Evolutionary conservation across 2,329 filamentous ascomycete genomes (phyloP), one percentile per base, ranked within the genome.

Genomic region (Aspergillus fumigatiaffinis): DNA sequence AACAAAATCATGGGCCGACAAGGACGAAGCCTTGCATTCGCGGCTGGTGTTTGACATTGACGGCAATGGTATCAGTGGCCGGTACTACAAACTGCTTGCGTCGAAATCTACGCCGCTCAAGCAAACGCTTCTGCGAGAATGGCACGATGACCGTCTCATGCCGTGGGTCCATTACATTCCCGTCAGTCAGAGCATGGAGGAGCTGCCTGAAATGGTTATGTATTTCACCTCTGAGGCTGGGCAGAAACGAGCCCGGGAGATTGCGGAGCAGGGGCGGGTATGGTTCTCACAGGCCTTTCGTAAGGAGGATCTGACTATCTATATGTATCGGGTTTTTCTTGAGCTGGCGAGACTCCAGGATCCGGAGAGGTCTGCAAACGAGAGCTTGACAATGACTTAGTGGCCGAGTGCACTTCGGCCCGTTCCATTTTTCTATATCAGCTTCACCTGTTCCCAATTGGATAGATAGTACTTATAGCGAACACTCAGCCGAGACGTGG

Each of bases 351-450:
- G 60, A 35, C 32, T 65, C 1, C 59, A 62, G 32, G 61, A 65
- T 35, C 54, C 55, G 26, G 28, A 55, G 49, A 58, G 60, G 48
- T 3, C 59, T 53, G 4, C 77, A 71, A 1, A 86, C n/a, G 28
- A 29, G 28, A 29, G 28, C 28, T 29, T 10, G 9, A 29, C 9
- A 2, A 29, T 8, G 10, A 12, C 29, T 12, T 32, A 32, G 29
- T 29, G 10, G 10, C 4, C 29, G 7, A 29, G 28, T 29, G 10
- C 7, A 10, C 8, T 29, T 29, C 26, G 6, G 3, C 26, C 6
- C 7, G 3, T 26, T 26, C 26, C n/a, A n/a, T n/a, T n/a, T 26
- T 26, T 26, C 23, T 25, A 25, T 25, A 25, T 25, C 23, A 25
- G 23, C 23, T 25, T 25, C 23, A 4, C 4, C 23, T 26, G 26